Conservation (phyloP, 495 filamentous ascomycete species). For the Hyaloscypha bicolor region DNA sequence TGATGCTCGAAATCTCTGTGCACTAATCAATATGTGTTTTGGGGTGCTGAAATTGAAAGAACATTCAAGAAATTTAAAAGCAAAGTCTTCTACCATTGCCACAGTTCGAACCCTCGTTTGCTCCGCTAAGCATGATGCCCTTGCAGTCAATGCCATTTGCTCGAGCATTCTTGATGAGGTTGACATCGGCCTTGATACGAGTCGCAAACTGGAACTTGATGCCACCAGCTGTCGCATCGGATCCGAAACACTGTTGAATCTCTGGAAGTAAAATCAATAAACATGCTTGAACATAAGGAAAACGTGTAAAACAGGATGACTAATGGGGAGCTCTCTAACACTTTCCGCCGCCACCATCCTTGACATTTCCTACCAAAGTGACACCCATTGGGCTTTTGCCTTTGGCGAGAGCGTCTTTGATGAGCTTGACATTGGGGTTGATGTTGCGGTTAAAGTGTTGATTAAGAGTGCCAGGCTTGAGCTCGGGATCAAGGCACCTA, state of each 20-base stretch:
- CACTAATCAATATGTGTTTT: background rate
- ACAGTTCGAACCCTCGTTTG: background rate
- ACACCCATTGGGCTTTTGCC: conserved; percentile 14
- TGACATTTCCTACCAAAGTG: background rate
- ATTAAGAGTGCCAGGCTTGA: background rate
- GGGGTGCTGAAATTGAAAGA: background rate
- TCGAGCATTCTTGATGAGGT: conserved; percentile 10
- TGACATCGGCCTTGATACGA: background rate
- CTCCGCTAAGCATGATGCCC: conserved; percentile 2
- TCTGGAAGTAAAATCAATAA: conserved; percentile 9
- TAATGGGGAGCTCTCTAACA: background rate
- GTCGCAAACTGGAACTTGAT: conserved; percentile 18
- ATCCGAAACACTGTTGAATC: conserved; percentile 14
- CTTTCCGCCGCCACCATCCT: background rate
- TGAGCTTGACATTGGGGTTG: background rate
- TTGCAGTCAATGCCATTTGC: conserved; percentile 20
- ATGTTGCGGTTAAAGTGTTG: conserved; percentile 4
- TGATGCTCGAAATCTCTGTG: conserved; percentile 20
- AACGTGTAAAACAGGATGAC: no score
- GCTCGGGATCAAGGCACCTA: conserved; percentile 12
- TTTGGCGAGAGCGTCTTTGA: conserved; percentile 4
- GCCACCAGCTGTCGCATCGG: conserved; percentile 15
- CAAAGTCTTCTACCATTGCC: background rate
- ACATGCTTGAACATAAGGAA: background rate
- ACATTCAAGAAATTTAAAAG: background rate